Conservation (phyloP, 2,329 filamentous ascomycete genomes). For the Ophiostoma angusticollis region DNA sequence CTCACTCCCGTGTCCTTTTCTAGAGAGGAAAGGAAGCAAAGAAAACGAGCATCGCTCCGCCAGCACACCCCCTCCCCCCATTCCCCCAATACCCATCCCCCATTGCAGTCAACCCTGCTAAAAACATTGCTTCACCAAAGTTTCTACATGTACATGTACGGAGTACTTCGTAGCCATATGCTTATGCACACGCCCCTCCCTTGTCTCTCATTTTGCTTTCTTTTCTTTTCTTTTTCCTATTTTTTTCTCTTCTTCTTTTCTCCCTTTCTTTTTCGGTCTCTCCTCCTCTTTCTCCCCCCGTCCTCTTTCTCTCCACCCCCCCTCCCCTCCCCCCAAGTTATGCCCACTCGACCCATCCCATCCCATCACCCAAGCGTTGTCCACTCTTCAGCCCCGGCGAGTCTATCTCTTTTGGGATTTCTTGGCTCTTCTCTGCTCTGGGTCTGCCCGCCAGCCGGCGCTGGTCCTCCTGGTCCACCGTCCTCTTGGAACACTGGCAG, state of each 20-base stretch:
- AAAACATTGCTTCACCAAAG: too few species aligned
- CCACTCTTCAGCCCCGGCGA: slow-evolving; percentile 11
- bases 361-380: slow-evolving; percentile 4
- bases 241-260: neutral
- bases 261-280: neutral
- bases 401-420: slow-evolving; percentile 1
- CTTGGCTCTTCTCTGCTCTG: neutral
- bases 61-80: too few species aligned
- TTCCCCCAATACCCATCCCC: too few species aligned
- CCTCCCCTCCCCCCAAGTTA: slow-evolving; percentile 9
- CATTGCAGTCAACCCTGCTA: too few species aligned
- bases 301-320: slow-evolving; percentile 4
- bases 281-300: neutral
- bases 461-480: neutral
- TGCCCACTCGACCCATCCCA: slow-evolving; percentile 9
- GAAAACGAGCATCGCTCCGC: too few species aligned
- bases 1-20: too few species aligned
- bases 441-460: too few species aligned
- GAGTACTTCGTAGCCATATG: too few species aligned
- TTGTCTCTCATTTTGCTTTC: neutral
- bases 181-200: too few species aligned
- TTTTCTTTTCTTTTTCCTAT: neutral
- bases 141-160: too few species aligned
- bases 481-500: neutral
- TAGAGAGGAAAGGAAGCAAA: too few species aligned